Base-by-base conservation (phyloP, 306 rosid genomes). In the Fragaria iinumae region DNA sequence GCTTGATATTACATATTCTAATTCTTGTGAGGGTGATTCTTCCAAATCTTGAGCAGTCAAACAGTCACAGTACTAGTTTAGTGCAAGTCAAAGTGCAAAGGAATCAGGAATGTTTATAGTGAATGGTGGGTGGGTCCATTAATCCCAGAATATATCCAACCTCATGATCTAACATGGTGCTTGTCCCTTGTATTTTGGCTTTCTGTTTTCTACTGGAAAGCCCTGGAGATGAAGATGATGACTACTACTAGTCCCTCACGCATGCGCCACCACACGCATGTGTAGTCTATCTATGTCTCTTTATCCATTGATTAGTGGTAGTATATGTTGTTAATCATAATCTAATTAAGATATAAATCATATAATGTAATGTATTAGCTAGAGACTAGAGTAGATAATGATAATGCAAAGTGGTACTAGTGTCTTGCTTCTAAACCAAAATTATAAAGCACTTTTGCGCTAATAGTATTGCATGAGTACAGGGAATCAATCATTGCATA, bases 351-450 rank as follows among this genome's bases (percentile, higher is more conserved):
- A 50, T 71, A 11, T 47, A 47, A 11, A 47, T 47, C 50, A 47
- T 12, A 5, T 32, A 48, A 10, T 36, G 60, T 34, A 8, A 55
- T 38, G 36, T 55, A 36, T n/a, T 55, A 53, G 49, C 13, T 21
- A 14, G 14, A 53, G 66, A 56, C 18, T 38, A 36, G 45, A 65
- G 25, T 65, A 65, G 76, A 72, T 55, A 13, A 49, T 52, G 44
- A 71, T 71, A 4, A 50, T 32, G 36, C 20, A 11, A 12, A 2
- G 20, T 52, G 50, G 13, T 20, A 72, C 12, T 53, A 72, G n/a
- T 18, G 6, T 18, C 17, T 53, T 72, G 67, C 66, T 72, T 72
- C 76, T 55, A 52, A 72, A 72, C 49, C 76, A 71, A 71, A 70
- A 32, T 32, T 50, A 53, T 6, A 72, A 53, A 72, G n/a, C 45